Base-by-base conservation (phyloP, 805 yeast genomes). In the Sugiyamaella boreocaroliniensis region DNA sequence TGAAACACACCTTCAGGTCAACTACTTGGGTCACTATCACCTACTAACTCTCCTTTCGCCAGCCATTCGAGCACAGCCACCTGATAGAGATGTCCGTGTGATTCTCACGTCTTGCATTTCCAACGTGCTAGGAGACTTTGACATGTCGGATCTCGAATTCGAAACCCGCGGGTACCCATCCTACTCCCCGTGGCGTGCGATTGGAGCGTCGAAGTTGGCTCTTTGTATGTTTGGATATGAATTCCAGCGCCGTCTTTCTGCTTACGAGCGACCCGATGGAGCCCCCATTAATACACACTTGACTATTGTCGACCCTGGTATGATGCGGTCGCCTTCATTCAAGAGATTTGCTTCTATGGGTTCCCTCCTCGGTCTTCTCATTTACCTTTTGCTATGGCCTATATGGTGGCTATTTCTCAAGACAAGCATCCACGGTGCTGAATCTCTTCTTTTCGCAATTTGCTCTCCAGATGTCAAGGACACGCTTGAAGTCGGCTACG, bases 31-130 rank as follows among this genome's bases (percentile, higher is more conserved):
- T 7, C 90, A 89, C 61, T 87, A 71, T 68, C 97, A 90, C 68
- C 72, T 93, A 22, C 73, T 93, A 52, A 85, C 87, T 2, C 71
- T 93, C 29, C 66, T 93, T 50, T 79, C 82, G n/a, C 98, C 98
- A 0, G 79, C 93, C 9, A 73, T 93, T 50, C 81, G 86, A 58
- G 83, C 82, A 1, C 99, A 93, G 70, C 95, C 97, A 2, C 88
- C 96, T 0, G 98, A 90, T 68, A 77, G 99, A 58, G 98, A 90
- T 63, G 96, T 93, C 2, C 74, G 97, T 45, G 79, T 93, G 4
- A 66, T 93, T 2, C 59, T 89, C n/a, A 78, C 90, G 0, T 77
- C 89, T 1, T 93, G 99, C 68, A 70, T 86, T 56, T 72, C 89
- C 10, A 93, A 88, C 57, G 79, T 88, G 1, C 64, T 86, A 68